phyloP scores from a whole-genome alignment of 129 eudicot genomes.

The Saussurea involucrata region DNA sequence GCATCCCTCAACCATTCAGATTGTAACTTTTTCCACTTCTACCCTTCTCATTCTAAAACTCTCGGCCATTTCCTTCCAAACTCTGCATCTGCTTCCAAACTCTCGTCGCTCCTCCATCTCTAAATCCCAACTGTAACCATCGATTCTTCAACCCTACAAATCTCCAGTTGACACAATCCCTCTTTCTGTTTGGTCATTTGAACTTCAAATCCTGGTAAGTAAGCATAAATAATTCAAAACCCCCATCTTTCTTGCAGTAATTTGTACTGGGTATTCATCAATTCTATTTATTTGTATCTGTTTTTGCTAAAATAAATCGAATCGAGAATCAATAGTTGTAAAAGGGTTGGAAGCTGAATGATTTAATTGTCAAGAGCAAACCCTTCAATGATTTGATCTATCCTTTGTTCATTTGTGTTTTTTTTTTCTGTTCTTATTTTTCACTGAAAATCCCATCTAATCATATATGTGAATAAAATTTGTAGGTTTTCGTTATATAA shows the following conservation, averaged over 20 bases:
- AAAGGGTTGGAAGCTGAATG: neutral
- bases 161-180: neutral
- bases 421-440: neutral
- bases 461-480: neutral
- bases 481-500: neutral
- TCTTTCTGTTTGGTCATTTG: neutral
- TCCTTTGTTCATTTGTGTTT: neutral
- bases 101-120: too few relatives aligned
- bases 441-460: neutral
- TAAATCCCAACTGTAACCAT: constrained; percentile 15
- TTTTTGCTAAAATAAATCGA: neutral
- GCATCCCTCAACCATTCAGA: too few relatives aligned
- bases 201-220: constrained; percentile 17
- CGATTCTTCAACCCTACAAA: constrained; percentile 14
- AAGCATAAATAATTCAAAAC: neutral
- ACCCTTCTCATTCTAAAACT: too few relatives aligned
- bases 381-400: constrained; percentile 5
- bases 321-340: neutral
- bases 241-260: constrained; percentile 9
- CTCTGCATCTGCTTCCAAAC: too few relatives aligned
- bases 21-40: too few relatives aligned
- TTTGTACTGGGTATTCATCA: neutral
- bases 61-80: too few relatives aligned
- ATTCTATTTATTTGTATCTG: neutral
- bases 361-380: neutral